Conservation (phyloP, 805 yeast genomes). For the Danielozyma ontarioensis region DNA sequence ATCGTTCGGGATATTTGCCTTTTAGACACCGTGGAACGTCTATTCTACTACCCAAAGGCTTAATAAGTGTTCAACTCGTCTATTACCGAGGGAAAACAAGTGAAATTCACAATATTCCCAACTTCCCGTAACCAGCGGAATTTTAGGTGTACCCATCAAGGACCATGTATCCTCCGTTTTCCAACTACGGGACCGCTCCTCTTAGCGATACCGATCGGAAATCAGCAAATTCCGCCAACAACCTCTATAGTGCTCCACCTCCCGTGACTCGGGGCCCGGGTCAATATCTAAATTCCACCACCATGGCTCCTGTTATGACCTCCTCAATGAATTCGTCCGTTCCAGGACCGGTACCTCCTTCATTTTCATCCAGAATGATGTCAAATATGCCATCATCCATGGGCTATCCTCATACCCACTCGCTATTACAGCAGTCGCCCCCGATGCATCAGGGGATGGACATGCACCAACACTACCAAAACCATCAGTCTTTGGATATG, state of each 20-base stretch:
- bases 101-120: too few relatives aligned
- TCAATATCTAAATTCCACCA: not conserved
- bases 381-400: not conserved
- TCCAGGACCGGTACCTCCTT: not conserved
- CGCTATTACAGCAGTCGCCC: not conserved
- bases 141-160: too few relatives aligned
- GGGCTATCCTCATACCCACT: not conserved
- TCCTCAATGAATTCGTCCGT: not conserved
- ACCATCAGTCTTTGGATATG: slow-evolving; percentile 3
- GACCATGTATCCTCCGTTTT: slow-evolving; percentile 6
- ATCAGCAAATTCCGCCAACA: not conserved
- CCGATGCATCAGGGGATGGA: not conserved
- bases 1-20: too few relatives aligned
- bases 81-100: too few relatives aligned
- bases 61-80: too few relatives aligned
- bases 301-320: too few relatives aligned
- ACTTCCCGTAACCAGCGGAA: too few relatives aligned
- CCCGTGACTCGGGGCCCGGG: not conserved
- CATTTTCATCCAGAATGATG: not conserved
- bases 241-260: not conserved
- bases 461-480: slow-evolving; percentile 1
- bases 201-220: not conserved
- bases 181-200: slow-evolving; percentile 2
- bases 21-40: too few relatives aligned
- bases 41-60: too few relatives aligned